Conservation (phyloP, 805 yeast genomes). For the Blastobotrys terrestris region DNA sequence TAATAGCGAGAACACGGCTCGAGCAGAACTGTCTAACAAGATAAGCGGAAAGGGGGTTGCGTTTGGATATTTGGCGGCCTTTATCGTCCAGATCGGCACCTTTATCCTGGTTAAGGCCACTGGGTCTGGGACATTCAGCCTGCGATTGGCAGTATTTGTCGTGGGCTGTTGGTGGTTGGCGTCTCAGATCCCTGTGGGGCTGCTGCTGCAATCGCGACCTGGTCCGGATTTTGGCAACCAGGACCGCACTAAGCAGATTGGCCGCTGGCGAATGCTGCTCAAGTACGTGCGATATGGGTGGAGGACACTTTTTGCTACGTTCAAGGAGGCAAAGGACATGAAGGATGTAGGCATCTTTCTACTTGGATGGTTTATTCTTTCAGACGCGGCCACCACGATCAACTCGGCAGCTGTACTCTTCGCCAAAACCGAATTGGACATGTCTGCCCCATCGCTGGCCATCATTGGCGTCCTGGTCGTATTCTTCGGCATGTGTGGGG, state of each 20-base stretch:
- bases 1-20: background rate
- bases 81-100: constrained; percentile 57
- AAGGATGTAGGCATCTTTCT: constrained; percentile 62
- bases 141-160: constrained; percentile 52
- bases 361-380: constrained; percentile 68
- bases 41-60: constrained; percentile 69
- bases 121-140: constrained; percentile 37
- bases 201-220: constrained; percentile 42
- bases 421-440: constrained; percentile 62
- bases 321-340: constrained; percentile 53
- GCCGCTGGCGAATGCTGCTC: constrained; percentile 19
- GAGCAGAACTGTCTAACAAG: constrained; percentile 21
- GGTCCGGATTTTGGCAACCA: constrained; percentile 37
- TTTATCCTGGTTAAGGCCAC: constrained; percentile 42
- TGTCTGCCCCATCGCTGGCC: constrained; percentile 63
- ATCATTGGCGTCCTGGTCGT: constrained; percentile 60
- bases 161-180: constrained; percentile 77
- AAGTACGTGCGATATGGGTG: constrained; percentile 53
- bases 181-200: constrained; percentile 57
- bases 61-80: constrained; percentile 61
- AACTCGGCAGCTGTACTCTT: constrained; percentile 74
- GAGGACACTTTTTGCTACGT: constrained; percentile 48
- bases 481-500: constrained; percentile 61
- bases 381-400: constrained; percentile 72
- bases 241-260: no score